A percentile compares a stretch with the other conserved stretches of the same genome.
phyloP scores from a whole-genome alignment of 148 eudicot genomes.

The Dysphania ambrosioides region DNA sequence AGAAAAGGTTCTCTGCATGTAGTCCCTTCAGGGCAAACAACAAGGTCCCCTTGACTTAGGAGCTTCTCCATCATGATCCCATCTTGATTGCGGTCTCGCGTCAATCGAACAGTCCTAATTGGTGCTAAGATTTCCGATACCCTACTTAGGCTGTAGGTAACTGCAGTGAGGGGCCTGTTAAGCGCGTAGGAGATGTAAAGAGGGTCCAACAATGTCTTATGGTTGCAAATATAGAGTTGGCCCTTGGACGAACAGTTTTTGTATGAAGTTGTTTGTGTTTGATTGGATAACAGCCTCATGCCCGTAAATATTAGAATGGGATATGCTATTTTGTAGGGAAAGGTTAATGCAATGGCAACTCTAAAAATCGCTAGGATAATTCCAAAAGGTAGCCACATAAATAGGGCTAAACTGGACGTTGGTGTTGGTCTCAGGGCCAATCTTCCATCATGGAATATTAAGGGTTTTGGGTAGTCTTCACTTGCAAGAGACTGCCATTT shows the following conservation, averaged over 20 bases:
- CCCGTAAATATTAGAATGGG: constrained; percentile 52
- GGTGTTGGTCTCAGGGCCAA: constrained; percentile 65
- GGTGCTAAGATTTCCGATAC: constrained; percentile 65
- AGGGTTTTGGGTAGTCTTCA: constrained; percentile 54
- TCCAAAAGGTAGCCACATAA: constrained; percentile 69
- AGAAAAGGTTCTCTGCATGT: constrained; percentile 87
- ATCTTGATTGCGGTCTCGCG: constrained; percentile 52
- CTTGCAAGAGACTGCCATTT: constrained; percentile 55
- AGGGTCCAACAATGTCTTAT: constrained; percentile 72
- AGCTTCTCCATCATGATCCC: constrained; percentile 46
- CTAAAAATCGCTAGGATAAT: constrained; percentile 43
- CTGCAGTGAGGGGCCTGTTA: constrained; percentile 54
- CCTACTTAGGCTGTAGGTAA: constrained; percentile 70
- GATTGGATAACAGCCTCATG: constrained; percentile 27
- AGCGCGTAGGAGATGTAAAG: constrained; percentile 50
- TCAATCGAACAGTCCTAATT: constrained; percentile 56
- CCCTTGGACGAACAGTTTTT: constrained; percentile 29
- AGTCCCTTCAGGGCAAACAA: constrained; percentile 82
- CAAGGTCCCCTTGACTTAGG: constrained; percentile 53
- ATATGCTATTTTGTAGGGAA: constrained; percentile 36
- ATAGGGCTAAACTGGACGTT: constrained; percentile 40
- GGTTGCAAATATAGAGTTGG: constrained; percentile 64
- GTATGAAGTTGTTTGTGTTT: not conserved
- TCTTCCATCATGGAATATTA: constrained; percentile 90
- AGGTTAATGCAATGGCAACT: constrained; percentile 30